A percentile compares a stretch with the other conserved stretches of the same genome.
These are phyloP conservation scores for Globisporangium cystogenes DNA, from an alignment of 352 stramenopile species.

Conservation along the genomic window DNA sequence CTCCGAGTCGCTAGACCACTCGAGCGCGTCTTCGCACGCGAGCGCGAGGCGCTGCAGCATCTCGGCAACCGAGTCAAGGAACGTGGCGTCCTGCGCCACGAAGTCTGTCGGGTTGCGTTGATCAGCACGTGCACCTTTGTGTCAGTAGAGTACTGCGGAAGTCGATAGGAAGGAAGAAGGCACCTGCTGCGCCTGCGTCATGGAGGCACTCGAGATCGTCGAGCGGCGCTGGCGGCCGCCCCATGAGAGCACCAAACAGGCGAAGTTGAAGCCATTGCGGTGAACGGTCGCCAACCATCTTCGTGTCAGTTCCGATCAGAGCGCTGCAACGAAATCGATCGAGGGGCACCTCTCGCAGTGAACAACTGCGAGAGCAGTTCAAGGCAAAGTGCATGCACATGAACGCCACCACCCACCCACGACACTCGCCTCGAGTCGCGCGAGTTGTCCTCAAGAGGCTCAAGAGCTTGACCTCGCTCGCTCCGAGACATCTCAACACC, in stretches of 20 bases:
- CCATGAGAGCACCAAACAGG: neutral
- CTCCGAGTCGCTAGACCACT: slow-evolving; percentile 16
- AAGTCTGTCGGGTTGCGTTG: neutral
- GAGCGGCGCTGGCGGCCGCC: neutral
- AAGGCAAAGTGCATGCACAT: too few species aligned
- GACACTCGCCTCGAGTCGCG: too few species aligned
- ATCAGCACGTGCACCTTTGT: too few species aligned
- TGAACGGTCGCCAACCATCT: neutral
- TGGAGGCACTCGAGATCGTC: neutral
- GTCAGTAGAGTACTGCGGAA: too few species aligned
- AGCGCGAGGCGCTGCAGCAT: slow-evolving; percentile 2
- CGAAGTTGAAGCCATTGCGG: neutral
- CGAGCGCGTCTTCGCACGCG: slow-evolving; percentile 7
- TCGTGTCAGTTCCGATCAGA: too few species aligned
- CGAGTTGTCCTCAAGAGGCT: too few species aligned
- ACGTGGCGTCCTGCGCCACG: neutral
- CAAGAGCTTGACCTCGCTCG: too few species aligned
- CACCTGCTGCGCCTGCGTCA: neutral
- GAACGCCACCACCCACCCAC: too few species aligned
- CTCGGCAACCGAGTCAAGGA: neutral
- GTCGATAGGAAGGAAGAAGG: too few species aligned
- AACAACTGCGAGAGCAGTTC: too few species aligned
- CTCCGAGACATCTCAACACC: neutral
- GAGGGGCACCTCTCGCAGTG: too few species aligned
- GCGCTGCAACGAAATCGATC: too few species aligned